Base-by-base conservation (phyloP, 176 grass and related monocot genomes). In the Carex myosuroides region DNA sequence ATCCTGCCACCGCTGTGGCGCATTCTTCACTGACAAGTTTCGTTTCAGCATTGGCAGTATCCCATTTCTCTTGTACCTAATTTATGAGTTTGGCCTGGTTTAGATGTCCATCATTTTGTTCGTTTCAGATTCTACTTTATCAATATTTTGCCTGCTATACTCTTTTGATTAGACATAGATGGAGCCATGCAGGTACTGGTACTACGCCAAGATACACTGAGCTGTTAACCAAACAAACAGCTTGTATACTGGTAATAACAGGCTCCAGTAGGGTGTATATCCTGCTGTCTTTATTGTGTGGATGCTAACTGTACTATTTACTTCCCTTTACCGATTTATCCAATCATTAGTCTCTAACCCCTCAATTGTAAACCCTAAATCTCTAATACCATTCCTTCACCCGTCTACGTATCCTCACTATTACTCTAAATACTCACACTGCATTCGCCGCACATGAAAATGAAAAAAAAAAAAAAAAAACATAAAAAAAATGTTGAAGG, bases 1-100 rank as follows among this genome's bases (percentile, higher is more conserved):
- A 59, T 94, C 96, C 88, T 95, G 96, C 96, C 96, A 99, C 71
- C 96, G 81, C 68, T 95, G 96, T 6, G 91, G 93, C 4, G 93
- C 96, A 32, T 68, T 85, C 85, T 99, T 99, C 50, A 99, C 96
- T 0, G 82, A 81, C 20, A 90, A 81, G 67, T 99, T 99, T 84
- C 93, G 85, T 89, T 99, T 99, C 59, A 99, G 84, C 96, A 99
- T 99, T 64, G 93, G 93, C 85, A 99, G 79, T 68, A 99, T 91
- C 18, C 96, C 96, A 3, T 99, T 99, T 72, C 93, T 92, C 87
- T 95, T 99, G 75, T 99, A 99, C 89, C 93, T 99, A 76, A 60
- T 89, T 58, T 55, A 55, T 4, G 13, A 77, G 46, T 77, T 32
- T 56, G 13, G 14, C 8, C 11, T 77, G 13, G 48, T 56, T 32